These are phyloP conservation scores for Globisporangium spiculum DNA, from an alignment of 352 stramenopile genomes.

Conservation along the genomic window DNA sequence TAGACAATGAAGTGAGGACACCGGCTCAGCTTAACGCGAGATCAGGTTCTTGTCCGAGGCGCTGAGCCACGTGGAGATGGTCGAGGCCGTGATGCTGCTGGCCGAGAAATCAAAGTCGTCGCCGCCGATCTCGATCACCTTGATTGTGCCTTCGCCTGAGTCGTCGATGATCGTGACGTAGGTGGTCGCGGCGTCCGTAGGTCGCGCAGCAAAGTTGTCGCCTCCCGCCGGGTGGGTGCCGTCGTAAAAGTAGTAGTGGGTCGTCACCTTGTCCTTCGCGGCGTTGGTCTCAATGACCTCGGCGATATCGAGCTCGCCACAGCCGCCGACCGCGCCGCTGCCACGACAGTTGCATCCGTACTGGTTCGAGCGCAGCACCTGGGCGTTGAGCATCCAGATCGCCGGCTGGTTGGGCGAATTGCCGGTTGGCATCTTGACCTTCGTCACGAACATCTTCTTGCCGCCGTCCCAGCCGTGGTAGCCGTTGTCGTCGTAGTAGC, in stretches of 20 bases:
- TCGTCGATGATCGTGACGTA: constrained; percentile 58
- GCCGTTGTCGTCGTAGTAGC: constrained; percentile 66
- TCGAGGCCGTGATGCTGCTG: constrained; percentile 25
- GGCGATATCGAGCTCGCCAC: constrained; percentile 68
- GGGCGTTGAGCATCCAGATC: constrained; percentile 78
- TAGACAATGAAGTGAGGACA: neutral
- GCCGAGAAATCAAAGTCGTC: constrained; percentile 41
- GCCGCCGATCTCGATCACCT: constrained; percentile 41
- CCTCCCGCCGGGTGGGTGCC: constrained; percentile 34
- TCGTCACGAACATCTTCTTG: constrained; percentile 79
- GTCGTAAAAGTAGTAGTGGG: constrained; percentile 77
- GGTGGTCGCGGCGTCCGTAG: constrained; percentile 30
- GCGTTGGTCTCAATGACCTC: constrained; percentile 70
- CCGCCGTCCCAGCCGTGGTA: constrained; percentile 73
- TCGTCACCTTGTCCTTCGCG: constrained; percentile 51
- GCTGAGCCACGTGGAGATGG: constrained; percentile 33
- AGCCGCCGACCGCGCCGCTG: constrained; percentile 46
- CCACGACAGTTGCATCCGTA: constrained; percentile 78
- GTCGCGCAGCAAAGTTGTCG: constrained; percentile 41
- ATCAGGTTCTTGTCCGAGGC: constrained; percentile 37
- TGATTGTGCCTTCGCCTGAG: constrained; percentile 31
- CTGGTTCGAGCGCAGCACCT: constrained; percentile 62
- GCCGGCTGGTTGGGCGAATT: constrained; percentile 45
- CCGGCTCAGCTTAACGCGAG: constrained; percentile 8
- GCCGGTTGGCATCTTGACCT: constrained; percentile 55